Percentiles rank a stretch among this genome's conserved stretches.
phyloP scores from a whole-genome alignment of 2,329 filamentous ascomycete species.

The Cytospora paraplurivora region DNA sequence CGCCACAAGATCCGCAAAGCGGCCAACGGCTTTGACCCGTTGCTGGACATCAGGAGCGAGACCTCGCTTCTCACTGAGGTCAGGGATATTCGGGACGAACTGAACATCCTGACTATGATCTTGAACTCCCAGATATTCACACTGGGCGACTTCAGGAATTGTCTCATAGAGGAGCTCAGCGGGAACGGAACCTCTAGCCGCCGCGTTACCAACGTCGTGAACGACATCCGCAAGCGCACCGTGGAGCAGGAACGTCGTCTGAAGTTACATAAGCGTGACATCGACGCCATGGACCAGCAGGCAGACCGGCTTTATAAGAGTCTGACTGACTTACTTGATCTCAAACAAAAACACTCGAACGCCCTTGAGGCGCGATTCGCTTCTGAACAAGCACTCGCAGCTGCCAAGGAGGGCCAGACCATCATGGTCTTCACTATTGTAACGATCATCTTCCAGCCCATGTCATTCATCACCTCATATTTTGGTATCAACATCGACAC shows the following conservation, averaged over 20 bases:
- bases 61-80: conserved; percentile 64
- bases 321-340: conserved; percentile 64
- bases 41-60: conserved; percentile 62
- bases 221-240: conserved; percentile 52
- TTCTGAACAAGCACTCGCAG: conserved; percentile 62
- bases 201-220: conserved; percentile 25
- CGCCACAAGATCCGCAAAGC: conserved; percentile 36
- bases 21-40: conserved; percentile 46
- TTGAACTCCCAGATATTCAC: conserved; percentile 53
- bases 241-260: conserved; percentile 60
- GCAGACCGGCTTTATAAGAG: conserved; percentile 61
- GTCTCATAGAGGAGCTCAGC: conserved; percentile 43
- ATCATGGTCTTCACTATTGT: conserved; percentile 50
- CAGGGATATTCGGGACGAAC: conserved; percentile 70
- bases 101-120: conserved; percentile 63
- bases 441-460: conserved; percentile 48
- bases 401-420: conserved; percentile 52
- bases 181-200: conserved; percentile 38
- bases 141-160: conserved; percentile 48
- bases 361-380: conserved; percentile 65
- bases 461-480: conserved; percentile 47
- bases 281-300: conserved; percentile 65
- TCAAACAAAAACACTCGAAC: conserved; percentile 71
- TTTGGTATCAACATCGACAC: conserved; percentile 48
- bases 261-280: conserved; percentile 59